phyloP scores from a whole-genome alignment of 805 yeast genomes.

The Barnettozyma wickerhamii region DNA sequence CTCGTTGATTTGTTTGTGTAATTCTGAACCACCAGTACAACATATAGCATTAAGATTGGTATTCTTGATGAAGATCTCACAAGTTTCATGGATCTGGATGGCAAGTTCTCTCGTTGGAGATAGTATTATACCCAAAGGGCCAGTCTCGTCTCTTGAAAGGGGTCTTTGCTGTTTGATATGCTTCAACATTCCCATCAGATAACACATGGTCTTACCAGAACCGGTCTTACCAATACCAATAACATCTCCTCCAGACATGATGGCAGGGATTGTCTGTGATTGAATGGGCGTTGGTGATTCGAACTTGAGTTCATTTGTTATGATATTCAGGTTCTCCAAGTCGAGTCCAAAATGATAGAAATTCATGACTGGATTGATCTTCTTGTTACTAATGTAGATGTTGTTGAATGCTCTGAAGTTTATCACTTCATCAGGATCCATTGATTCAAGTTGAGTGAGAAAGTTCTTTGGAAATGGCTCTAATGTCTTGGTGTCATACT shows the following conservation, averaged over 20 bases:
- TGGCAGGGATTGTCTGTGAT: constrained; percentile 83
- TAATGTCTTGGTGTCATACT: constrained; percentile 34
- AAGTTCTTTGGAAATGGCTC: constrained; percentile 57
- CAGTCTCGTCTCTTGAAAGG: constrained; percentile 43
- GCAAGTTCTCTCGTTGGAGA: constrained; percentile 95
- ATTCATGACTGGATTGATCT: constrained; percentile 53
- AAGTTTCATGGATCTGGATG: constrained; percentile 70
- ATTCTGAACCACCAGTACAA: constrained; percentile 88
- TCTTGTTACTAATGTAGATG: constrained; percentile 24
- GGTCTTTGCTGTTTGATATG: constrained; percentile 76
- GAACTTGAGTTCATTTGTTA: constrained; percentile 49
- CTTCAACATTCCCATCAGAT: constrained; percentile 75
- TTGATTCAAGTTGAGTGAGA: constrained; percentile 44
- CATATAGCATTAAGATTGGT: constrained; percentile 56
- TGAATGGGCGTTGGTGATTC: constrained; percentile 81
- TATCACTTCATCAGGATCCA: constrained; percentile 53
- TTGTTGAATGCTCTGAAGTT: constrained; percentile 64
- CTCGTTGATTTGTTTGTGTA: constrained; percentile 76
- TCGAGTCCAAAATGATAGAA: constrained; percentile 87
- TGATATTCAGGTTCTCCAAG: constrained; percentile 44
- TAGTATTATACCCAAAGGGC: constrained; percentile 75
- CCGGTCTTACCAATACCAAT: constrained; percentile 97
- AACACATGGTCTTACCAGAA: constrained; percentile 91
- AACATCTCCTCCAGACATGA: constrained; percentile 86
- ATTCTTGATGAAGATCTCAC: constrained; percentile 50